Percentiles rank a stretch among this genome's conserved stretches.
These are phyloP conservation scores for Metschnikowia cerradonensis DNA, from an alignment of 805 yeast genomes.

Conservation along the genomic window DNA sequence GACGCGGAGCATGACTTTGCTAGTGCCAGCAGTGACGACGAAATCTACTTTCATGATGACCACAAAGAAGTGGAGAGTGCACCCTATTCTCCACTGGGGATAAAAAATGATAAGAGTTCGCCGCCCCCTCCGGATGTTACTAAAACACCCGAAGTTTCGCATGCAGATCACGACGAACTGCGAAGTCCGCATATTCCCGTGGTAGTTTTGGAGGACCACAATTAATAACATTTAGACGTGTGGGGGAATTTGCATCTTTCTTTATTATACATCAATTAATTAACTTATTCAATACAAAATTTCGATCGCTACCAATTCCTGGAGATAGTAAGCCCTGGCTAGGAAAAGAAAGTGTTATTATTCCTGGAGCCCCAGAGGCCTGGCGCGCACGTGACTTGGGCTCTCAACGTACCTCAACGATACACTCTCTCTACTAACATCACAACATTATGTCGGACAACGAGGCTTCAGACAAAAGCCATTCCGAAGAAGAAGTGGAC, in stretches of 20 bases:
- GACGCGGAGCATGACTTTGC: slow-evolving; percentile 16
- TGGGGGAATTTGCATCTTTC: neutral
- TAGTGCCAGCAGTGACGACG: slow-evolving; percentile 19
- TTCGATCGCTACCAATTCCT: neutral
- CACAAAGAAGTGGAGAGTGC: neutral
- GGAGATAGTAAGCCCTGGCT: too few relatives aligned
- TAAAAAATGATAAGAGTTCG: neutral
- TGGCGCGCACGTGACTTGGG: slow-evolving; percentile 10
- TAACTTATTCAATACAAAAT: neutral
- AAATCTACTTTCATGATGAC: slow-evolving; percentile 3
- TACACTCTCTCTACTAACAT: neutral
- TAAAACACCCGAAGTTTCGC: neutral
- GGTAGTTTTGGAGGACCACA: slow-evolving; percentile 6
- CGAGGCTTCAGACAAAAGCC: slow-evolving; percentile 18
- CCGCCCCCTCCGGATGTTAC: neutral
- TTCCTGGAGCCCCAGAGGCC: neutral
- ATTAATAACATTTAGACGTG: neutral
- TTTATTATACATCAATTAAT: neutral
- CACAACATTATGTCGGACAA: slow-evolving; percentile 24
- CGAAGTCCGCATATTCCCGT: slow-evolving; percentile 6
- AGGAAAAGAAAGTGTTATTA: too few relatives aligned
- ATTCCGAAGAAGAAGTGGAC: slow-evolving; percentile 25
- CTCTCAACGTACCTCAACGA: neutral
- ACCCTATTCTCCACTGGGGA: neutral
- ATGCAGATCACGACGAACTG: neutral